A percentile compares a stretch with the other conserved stretches of the same genome.
Evolutionary conservation across 768 basidiomycete genomes (phyloP).

Genomic region (Dendrothele bispora): DNA sequence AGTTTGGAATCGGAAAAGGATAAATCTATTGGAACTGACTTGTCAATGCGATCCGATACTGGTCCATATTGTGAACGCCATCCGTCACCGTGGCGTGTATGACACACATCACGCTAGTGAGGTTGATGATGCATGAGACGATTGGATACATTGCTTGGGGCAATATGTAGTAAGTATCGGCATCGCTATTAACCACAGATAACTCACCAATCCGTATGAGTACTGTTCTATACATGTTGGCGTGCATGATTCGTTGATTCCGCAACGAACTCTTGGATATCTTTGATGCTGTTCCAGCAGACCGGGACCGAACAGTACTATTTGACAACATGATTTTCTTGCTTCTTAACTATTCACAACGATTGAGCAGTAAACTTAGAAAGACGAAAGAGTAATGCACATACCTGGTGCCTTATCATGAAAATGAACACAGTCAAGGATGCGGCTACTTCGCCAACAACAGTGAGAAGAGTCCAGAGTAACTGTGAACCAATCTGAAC

Average conservation of each 20-base stretch:
- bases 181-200: background rate
- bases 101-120: background rate
- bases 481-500: conserved; percentile 3
- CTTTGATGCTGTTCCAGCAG: no score
- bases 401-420: conserved; percentile 1
- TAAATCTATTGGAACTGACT: no score
- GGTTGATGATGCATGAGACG: conserved; percentile 6
- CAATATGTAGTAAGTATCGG: background rate
- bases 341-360: background rate
- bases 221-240: conserved; percentile 2
- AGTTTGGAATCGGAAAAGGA: background rate
- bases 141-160: conserved; percentile 8
- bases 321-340: background rate
- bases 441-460: conserved; percentile 3
- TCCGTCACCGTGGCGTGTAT: conserved; percentile 1
- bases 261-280: background rate
- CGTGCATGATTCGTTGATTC: background rate
- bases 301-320: background rate
- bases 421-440: conserved; percentile 5
- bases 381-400: background rate
- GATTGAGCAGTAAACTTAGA: background rate
- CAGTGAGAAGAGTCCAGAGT: conserved; percentile 7
- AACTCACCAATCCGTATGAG: conserved; percentile 8
- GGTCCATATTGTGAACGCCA: no score
- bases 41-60: no score